Conservation (phyloP, 306 rosid genomes). For the Sicyos edulis region DNA sequence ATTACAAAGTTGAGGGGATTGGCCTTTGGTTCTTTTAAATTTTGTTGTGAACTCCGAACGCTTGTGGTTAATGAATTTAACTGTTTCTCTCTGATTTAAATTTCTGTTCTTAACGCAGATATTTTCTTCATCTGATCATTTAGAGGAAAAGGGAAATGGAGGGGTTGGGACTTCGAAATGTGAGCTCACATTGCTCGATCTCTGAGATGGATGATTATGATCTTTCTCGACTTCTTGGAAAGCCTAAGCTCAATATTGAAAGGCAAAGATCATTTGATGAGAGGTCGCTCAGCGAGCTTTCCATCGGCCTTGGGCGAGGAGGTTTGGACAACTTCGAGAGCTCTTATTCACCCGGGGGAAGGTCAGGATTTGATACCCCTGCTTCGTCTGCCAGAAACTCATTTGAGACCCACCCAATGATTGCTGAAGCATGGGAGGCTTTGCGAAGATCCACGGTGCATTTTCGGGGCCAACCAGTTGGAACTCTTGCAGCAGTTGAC, state of each 20-base stretch:
- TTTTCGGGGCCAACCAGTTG: conserved; percentile 27
- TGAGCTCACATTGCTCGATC: conserved; percentile 55
- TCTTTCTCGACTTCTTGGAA: conserved; percentile 49
- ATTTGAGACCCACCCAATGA: conserved; percentile 26
- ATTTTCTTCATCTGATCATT: background rate
- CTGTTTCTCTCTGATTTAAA: conserved; percentile 5
- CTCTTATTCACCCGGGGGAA: conserved; percentile 52
- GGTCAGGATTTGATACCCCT: conserved; percentile 58
- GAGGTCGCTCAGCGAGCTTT: conserved; percentile 64
- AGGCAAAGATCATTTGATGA: conserved; percentile 71
- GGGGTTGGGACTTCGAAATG: conserved; percentile 46
- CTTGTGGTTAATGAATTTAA: background rate
- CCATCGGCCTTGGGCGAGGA: conserved; percentile 40
- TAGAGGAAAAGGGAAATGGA: conserved; percentile 37
- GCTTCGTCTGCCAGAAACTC: conserved; percentile 23
- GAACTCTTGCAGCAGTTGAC: conserved; percentile 24
- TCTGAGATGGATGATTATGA: conserved; percentile 61
- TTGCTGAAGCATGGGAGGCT: conserved; percentile 26
- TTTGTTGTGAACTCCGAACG: background rate
- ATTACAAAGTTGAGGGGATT: conserved; percentile 5
- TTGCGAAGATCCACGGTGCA: conserved; percentile 22
- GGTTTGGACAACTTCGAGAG: conserved; percentile 55
- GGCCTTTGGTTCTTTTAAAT: conserved; percentile 9
- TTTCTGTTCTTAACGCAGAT: background rate
- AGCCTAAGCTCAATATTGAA: conserved; percentile 61